Base-by-base conservation (phyloP, 129 eudicot species). In the Lonicera japonica region DNA sequence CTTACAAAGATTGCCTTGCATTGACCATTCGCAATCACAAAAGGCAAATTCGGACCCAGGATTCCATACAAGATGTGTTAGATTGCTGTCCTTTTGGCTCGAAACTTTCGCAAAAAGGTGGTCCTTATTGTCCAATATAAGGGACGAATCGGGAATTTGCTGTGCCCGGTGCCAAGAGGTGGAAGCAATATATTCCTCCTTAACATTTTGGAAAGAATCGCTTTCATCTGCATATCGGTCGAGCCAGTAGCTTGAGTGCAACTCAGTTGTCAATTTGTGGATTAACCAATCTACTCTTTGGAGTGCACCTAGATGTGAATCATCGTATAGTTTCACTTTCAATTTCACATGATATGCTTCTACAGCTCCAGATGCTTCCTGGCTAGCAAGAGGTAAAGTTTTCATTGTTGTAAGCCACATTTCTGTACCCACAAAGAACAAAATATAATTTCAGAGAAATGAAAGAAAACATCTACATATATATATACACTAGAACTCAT, bases 301-400 rank as follows among this genome's bases (percentile, higher is more conserved):
- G 41, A 88, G 77, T 53, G 99, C 83, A 62, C 96, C 99, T 6
- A 94, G 96, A 69, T 80, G 89, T 34, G 95, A 76, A 58, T 94
- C 99, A 29, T 94, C 99, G 34, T 80, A 85, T 12, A 94, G 78
- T 77, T 81, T 88, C 9, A 77, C 23, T 66, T 94, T 88, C 73
- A 94, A 75, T 80, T 94, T 94, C 78, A 88, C 92, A 21, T 94
- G 99, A 75, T 94, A 94, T 41, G 95, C 92, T 81, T 94, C 99
- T 53, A 88, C 80, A 29, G 99, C 99, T 61, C 96, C 89, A 9
- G 99, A 83, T 25, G 95, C 82, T 66, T 94, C 99, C 62, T 80
- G 95, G 73, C 99, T 88, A 22, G 99, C 95, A 11, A 94, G 95
- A 46, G 99, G 99, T 58, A 94, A 73, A 5, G 80, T 78, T 68